Percentiles rank a stretch among this genome's conserved stretches.
phyloP scores from a whole-genome alignment of 352 stramenopile species.

The Stramenopiles sp. region DNA sequence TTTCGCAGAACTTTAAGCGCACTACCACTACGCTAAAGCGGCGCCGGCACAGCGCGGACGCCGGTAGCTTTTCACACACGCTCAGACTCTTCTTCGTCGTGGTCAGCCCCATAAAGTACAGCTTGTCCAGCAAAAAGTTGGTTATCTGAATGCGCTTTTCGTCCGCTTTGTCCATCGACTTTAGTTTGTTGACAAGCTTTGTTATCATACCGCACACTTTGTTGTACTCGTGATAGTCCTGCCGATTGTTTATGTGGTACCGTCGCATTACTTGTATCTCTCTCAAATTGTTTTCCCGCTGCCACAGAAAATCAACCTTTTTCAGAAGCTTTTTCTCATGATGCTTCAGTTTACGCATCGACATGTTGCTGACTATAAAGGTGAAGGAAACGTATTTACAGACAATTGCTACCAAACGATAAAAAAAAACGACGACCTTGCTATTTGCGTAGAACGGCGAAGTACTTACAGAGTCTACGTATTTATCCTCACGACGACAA shows the following conservation, averaged over 20 bases:
- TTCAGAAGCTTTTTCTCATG: constrained; percentile 96
- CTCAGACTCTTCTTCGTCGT: constrained; percentile 83
- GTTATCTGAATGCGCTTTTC: constrained; percentile 89
- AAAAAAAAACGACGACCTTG: too few relatives aligned
- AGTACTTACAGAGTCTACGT: too few relatives aligned
- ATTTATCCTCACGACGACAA: too few relatives aligned
- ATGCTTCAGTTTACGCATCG: constrained; percentile 74
- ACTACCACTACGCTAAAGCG: constrained; percentile 96
- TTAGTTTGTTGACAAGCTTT: constrained; percentile 77
- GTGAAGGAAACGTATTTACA: too few relatives aligned
- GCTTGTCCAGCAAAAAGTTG: constrained; percentile 84
- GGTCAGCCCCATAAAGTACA: constrained; percentile 93
- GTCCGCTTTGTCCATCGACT: constrained; percentile 77
- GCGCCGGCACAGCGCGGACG: constrained; percentile 76
- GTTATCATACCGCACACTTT: constrained; percentile 84
- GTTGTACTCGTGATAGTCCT: constrained; percentile 98
- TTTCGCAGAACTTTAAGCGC: constrained; percentile 95
- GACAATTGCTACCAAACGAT: too few relatives aligned
- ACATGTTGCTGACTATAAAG: neutral
- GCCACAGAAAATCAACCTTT: constrained; percentile 97
- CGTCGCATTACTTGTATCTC: constrained; percentile 86
- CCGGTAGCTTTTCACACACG: constrained; percentile 87
- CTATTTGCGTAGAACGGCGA: too few relatives aligned
- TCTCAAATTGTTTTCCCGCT: constrained; percentile 90
- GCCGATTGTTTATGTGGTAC: constrained; percentile 91